Conservation (phyloP, 2,329 filamentous ascomycete species). For the Alternaria triticimaculans region DNA sequence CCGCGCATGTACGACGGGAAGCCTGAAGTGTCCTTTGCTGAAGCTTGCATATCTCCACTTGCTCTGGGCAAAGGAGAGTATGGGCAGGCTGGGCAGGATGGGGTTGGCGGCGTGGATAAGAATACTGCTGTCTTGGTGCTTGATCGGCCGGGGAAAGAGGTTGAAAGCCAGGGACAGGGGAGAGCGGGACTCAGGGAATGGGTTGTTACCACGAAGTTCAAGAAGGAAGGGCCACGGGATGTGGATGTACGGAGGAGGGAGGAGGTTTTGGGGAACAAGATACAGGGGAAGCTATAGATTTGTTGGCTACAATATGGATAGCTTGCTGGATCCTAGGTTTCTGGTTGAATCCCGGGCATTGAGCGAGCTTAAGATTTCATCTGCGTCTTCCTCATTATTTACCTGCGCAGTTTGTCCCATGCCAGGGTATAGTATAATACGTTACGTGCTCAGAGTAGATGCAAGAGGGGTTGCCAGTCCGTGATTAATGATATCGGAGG, state of each 20-base stretch:
- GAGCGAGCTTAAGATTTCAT: neutral
- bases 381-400: neutral
- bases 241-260: conserved; percentile 58
- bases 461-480: no score
- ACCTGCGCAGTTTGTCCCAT: no score
- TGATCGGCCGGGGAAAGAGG: conserved; percentile 62
- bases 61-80: conserved; percentile 50
- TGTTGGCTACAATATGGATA: neutral
- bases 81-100: conserved; percentile 38
- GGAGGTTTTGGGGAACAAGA: conserved; percentile 52
- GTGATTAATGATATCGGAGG: neutral
- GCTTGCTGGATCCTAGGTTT: neutral
- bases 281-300: conserved; percentile 23
- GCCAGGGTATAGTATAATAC: no score
- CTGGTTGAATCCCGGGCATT: neutral
- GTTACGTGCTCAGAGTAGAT: no score
- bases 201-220: conserved; percentile 64
- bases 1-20: conserved; percentile 48
- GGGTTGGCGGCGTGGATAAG: conserved; percentile 50
- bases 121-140: conserved; percentile 61
- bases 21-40: conserved; percentile 50
- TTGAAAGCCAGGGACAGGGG: conserved; percentile 57
- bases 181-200: conserved; percentile 61
- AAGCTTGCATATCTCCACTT: conserved; percentile 52
- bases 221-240: conserved; percentile 62